Percentiles rank a stretch among this genome's conserved stretches.
These are phyloP conservation scores for Pestalotiopsis sp. DNA, from an alignment of 2,329 filamentous ascomycete genomes.

Conservation along the genomic window DNA sequence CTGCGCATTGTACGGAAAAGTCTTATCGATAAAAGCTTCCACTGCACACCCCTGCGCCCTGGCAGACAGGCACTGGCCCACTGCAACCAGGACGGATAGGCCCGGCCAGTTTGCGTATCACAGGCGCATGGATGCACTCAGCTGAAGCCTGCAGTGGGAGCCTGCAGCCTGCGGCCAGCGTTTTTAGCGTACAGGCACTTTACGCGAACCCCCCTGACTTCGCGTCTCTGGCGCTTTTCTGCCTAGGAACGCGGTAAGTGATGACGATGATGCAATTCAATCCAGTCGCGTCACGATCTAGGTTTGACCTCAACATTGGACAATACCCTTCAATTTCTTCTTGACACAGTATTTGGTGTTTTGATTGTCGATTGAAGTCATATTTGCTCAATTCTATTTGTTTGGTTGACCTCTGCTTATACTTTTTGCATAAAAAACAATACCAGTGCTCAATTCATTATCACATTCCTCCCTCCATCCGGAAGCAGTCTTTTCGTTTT, in stretches of 20 bases:
- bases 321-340: background rate
- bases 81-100: background rate
- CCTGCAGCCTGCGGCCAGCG: background rate
- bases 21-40: slow-evolving; percentile 10
- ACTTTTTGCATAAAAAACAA: background rate
- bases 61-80: background rate
- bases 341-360: background rate
- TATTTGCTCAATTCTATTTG: background rate
- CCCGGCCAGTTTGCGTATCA: background rate
- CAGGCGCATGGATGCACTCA: background rate
- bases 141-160: background rate
- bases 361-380: background rate
- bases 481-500: background rate
- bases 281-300: background rate
- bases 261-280: background rate
- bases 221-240: background rate
- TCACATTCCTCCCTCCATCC: background rate
- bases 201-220: background rate
- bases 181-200: background rate
- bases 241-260: background rate
- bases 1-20: background rate
- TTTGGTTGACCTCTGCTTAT: too few relatives aligned
- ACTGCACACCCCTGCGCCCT: background rate
- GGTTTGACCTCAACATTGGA: background rate
- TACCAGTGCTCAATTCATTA: background rate